Percentiles rank a stretch among this genome's conserved stretches.
These are phyloP conservation scores for Mrakia gelida DNA, from an alignment of 768 basidiomycete species.

Conservation along the genomic window DNA sequence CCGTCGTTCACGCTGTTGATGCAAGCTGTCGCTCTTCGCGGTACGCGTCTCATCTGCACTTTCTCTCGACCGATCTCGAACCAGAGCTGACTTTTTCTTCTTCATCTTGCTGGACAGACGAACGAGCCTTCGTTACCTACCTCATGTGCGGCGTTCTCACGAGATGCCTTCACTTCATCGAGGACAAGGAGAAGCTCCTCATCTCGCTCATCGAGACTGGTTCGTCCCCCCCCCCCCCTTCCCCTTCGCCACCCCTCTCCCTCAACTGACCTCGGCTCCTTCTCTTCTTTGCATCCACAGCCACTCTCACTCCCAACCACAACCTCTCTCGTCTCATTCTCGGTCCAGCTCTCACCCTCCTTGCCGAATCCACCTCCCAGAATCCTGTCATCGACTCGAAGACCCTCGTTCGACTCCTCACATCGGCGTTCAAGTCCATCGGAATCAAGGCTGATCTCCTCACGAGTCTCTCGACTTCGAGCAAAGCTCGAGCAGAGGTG, in stretches of 20 bases:
- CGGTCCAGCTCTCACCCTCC: background rate
- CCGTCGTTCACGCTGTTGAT: conserved; percentile 7
- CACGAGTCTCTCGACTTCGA: background rate
- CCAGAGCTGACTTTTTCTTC: background rate
- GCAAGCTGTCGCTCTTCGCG: background rate
- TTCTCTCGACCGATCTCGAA: background rate
- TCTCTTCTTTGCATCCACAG: background rate
- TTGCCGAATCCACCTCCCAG: background rate
- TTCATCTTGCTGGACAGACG: background rate
- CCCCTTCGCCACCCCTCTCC: background rate
- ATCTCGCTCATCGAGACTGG: conserved; percentile 19
- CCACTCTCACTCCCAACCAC: background rate
- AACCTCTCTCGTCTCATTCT: background rate
- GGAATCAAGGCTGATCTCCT: background rate
- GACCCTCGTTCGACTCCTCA: background rate
- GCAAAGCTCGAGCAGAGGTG: background rate
- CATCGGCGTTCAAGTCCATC: background rate
- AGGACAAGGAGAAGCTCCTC: conserved; percentile 2
- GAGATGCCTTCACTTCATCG: background rate
- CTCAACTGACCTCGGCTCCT: background rate
- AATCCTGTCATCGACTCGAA: background rate
- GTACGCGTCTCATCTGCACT: background rate
- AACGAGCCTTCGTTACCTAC: background rate
- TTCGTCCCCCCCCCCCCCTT: background rate
- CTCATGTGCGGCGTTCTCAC: conserved; percentile 9